phyloP scores from a whole-genome alignment of 106 monocot genomes.

The Acorus gramineus region DNA sequence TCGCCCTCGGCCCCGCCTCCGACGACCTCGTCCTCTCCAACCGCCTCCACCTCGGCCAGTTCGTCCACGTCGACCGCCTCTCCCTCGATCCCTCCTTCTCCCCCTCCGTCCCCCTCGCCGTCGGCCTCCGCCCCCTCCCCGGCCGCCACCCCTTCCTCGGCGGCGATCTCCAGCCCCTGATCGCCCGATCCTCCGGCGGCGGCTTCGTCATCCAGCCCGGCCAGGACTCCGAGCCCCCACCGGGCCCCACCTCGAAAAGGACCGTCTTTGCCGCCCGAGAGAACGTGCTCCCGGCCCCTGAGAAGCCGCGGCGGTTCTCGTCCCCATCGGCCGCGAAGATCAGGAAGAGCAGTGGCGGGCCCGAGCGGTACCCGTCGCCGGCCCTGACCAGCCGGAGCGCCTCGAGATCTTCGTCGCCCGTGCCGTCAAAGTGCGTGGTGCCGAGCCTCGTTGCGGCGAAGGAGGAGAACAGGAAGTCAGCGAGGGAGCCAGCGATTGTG shows the following conservation, averaged over 20 bases:
- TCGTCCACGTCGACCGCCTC: conserved; percentile 69
- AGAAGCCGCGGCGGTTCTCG: conserved; percentile 33
- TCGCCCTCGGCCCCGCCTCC: conserved; percentile 51
- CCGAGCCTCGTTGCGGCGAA: conserved; percentile 75
- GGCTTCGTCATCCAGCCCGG: conserved; percentile 75
- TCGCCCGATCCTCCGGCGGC: conserved; percentile 14
- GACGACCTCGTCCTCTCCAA: conserved; percentile 43
- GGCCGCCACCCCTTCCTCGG: conserved; percentile 29
- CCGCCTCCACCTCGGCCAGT: conserved; percentile 68
- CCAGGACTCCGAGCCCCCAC: conserved; percentile 12
- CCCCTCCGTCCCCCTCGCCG: conserved; percentile 45
- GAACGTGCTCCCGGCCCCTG: conserved; percentile 9
- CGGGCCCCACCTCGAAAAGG: conserved; percentile 2
- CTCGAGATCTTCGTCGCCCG: conserved; percentile 56
- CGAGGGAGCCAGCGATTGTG: conserved; percentile 78
- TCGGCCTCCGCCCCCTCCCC: conserved; percentile 39
- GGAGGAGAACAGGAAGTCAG: conserved; percentile 67
- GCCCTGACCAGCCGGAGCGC: conserved; percentile 8
- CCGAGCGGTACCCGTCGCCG: conserved; percentile 7
- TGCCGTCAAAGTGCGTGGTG: conserved; percentile 82
- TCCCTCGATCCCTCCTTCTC: conserved; percentile 27
- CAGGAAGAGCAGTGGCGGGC: conserved; percentile 5
- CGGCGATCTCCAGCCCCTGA: conserved; percentile 15
- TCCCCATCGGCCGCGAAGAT: conserved; percentile 43
- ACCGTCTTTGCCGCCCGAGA: conserved; percentile 31